Evolutionary conservation across 2,329 filamentous ascomycete species (phyloP).

Genomic region (Fusarium neocosmosporiellum): DNA sequence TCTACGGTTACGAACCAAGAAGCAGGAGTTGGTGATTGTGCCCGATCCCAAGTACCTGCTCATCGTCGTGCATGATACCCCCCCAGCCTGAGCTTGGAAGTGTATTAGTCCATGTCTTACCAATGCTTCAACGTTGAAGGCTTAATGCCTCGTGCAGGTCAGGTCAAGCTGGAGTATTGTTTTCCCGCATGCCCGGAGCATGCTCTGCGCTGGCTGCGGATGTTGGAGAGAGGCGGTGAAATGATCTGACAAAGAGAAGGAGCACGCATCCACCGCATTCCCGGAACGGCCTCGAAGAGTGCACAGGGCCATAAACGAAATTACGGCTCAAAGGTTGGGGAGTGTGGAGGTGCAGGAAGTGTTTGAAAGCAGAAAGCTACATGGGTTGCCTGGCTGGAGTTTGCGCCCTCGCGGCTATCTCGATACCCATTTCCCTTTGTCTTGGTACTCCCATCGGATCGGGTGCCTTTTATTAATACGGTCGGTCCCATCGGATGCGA

Average conservation of each 20-base stretch:
- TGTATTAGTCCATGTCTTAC: conserved; percentile 22
- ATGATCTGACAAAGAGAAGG: conserved; percentile 15
- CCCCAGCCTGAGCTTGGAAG: conserved; percentile 64
- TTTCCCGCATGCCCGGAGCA: conserved; percentile 9
- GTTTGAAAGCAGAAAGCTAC: conserved; percentile 4
- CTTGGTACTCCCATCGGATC: conserved; percentile 19
- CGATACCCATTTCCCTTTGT: conserved; percentile 24
- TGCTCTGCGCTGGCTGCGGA: conserved; percentile 13
- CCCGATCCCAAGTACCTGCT: conserved; percentile 83
- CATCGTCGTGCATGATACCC: conserved; percentile 85
- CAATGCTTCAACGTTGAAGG: conserved; percentile 22
- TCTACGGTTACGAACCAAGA: conserved; percentile 81
- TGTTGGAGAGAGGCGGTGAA: conserved; percentile 19
- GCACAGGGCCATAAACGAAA: conserved; percentile 21
- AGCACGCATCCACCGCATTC: conserved; percentile 23
- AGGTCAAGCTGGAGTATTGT: conserved; percentile 12
- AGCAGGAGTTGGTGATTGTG: conserved; percentile 86
- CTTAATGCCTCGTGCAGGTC: conserved; percentile 17
- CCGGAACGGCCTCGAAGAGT: conserved; percentile 17
- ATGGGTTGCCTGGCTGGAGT: conserved; percentile 29
- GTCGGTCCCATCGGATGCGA: conserved; percentile 23
- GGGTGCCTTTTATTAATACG: conserved; percentile 23
- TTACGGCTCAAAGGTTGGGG: conserved; percentile 12
- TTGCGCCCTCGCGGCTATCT: conserved; percentile 29
- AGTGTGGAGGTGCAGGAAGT: conserved; percentile 4